Base-by-base conservation (phyloP, 305 asterid species). In the Ajuga reptans region DNA sequence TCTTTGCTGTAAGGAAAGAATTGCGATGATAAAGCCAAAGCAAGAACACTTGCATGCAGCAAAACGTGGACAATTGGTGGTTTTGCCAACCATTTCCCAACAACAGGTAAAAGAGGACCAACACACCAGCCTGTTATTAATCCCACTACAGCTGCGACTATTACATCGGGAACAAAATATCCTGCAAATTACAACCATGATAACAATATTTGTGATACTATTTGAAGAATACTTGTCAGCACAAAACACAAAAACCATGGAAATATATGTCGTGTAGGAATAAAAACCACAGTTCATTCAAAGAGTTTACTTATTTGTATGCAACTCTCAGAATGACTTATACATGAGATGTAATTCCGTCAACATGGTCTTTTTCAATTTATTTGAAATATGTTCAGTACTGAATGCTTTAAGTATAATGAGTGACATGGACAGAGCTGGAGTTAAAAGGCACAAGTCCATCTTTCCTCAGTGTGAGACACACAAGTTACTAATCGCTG, bases 1-100 rank as follows among this genome's bases (percentile, higher is more conserved):
- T 91, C 95, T 9, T 77, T 78, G 86, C 96, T 93, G 87, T 93
- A 93, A 3, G 99, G 97, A 75, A 93, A 93, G 83, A 89, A 85
- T 74, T 87, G 97, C 21, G 96, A 91, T 64, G 97, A 81, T 64
- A 93, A 58, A 46, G 99, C 99, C 84, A 93, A 71, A 51, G 90
- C 81, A 72, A 91, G 80, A 70, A 93, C 76, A 70, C 82, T 89
- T 47, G 77, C 77, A 29, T 93, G 99, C 78, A 91, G 71, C 89
- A 93, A 82, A 73, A 87, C 75, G 16, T 69, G 79, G 77, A 91
- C 58, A 16, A 93, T 72, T 39, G 93, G 77, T 77, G 88, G 41
- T 79, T 77, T 83, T 52, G 96, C 86, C 84, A 93, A 82, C 93
- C 95, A 83, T 65, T 80, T 83, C 68, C 91, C 89, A 33, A 84